Base-by-base conservation (phyloP, 2,329 filamentous ascomycete genomes). In the Dactylellina leptospora region DNA sequence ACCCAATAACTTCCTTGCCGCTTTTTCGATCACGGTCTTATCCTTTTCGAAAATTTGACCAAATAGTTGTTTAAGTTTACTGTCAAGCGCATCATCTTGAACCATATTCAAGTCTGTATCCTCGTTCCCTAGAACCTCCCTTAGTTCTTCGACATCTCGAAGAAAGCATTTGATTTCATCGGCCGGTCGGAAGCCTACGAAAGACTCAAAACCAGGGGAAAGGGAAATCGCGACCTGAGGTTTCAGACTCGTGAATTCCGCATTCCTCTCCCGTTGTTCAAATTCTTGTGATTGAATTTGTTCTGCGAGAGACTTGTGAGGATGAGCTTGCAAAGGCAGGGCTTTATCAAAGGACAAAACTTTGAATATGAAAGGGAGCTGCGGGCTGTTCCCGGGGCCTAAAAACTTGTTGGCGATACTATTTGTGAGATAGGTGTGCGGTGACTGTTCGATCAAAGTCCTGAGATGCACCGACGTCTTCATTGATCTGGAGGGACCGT, bases 371-470 rank as follows among this genome's bases (percentile, higher is more conserved):
- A 64, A 64, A 25, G 60, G 60, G 16, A 64, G 20, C 22, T 55
- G 60, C 9, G 60, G 38, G 38, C 27, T 64, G 27, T 64, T 56
- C n/a, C 22, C 60, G 3, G 60, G 48, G 8, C 60, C 60, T 9
- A 42, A 18, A n/a, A 55, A 64, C 22, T 27, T 64, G 3, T 36
- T n/a, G 4, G 60, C 27, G 13, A 64, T 56, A 6, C 28, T 16
- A 18, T 25, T 47, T 4, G 38, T 64, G 11, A 64, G 27, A 18
- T 36, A 64, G n/a, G 50, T 27, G 18, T 45, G 28, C n/a, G 60
- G 60, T 3, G 60, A 64, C 22, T 56, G 50, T 36, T 64, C 60
- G 20, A 64, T 64, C 28, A 64, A 16, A 10, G 60, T 64, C 33
- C 48, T 55, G 6, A 64, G n/a, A 28, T 48, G 38, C 40, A 64